Evolutionary conservation across 2,329 filamentous ascomycete genomes (phyloP), one percentile per base, ranked within the genome.

Genomic region (Fonsecaea erecta): DNA sequence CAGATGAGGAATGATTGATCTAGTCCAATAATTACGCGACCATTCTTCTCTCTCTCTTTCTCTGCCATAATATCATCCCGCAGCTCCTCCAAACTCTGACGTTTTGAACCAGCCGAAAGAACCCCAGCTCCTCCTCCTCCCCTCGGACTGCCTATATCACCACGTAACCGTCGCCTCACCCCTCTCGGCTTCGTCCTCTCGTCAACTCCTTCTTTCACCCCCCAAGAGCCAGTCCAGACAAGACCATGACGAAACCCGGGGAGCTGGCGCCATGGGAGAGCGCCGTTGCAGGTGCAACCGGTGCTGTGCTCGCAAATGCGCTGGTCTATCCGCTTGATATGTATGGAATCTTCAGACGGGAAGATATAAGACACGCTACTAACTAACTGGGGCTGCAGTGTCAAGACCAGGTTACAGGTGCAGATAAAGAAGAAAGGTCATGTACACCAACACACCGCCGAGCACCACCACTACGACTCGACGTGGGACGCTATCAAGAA

Each of bases 271-370:
- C 95, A 61, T 98, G 94, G 94, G 94, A 93, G 61, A 89, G 90
- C 75, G 95, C 95, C 61, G 88, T 97, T 71, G 94, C 95, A 68
- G 95, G 95, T 74, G 92, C 95, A 59, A 91, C 92, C 21, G 95
- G 95, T 67, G 95, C 95, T 53, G 92, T 98, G 40, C 84, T 99
- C 65, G 95, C 95, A 64, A 99, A 99, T 82, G 91, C 93, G 52
- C 81, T 97, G 68, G 94, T 98, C 64, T 99, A 99, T 79, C 95
- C 95, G 53, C 84, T 99, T 66, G 95, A 99, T 79, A 93, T 99
- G 93, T 97, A 83, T 82, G 90, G 32, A 28, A 52, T 26, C 56
- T 54, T 34, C 26, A 28, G 30, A 21, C 35, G 14, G 18, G 32
- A 32, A 12, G 34, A 51, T 59, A 37, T 54, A 51, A 16, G 40